Base-by-base conservation (phyloP, 345 rosid species). In the Linum trigynum region DNA sequence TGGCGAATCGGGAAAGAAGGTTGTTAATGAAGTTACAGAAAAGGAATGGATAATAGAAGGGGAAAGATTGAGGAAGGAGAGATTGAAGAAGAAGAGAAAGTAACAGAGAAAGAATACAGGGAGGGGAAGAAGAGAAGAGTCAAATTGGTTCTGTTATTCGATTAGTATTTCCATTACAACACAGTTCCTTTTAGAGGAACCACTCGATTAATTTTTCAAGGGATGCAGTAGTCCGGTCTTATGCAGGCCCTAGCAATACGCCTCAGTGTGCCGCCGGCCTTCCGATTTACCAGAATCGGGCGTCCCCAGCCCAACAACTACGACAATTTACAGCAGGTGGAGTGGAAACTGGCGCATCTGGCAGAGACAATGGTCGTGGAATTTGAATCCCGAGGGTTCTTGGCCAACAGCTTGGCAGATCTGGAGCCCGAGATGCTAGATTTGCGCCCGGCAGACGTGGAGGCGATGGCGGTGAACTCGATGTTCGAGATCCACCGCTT, bases 151-250 rank as follows among this genome's bases (percentile, higher is more conserved):
- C n/a, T n/a, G n/a, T n/a, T n/a, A n/a, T n/a, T n/a, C n/a, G n/a
- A n/a, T n/a, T n/a, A n/a, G n/a, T n/a, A n/a, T n/a, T n/a, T n/a
- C n/a, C n/a, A n/a, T n/a, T n/a, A n/a, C n/a, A n/a, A n/a, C n/a
- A n/a, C n/a, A n/a, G n/a, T n/a, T n/a, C n/a, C n/a, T 57, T 37
- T 37, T 57, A 8, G 61, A 57, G 38, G 61, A 35, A 0, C 15
- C 94, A 89, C 14, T 91, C 85, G 0, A 81, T 89, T 23, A 91
- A 89, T 76, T 85, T 89, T 58, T 76, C 88, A 84, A 23, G 91
- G 97, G 3, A 78, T 86, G 74, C 97, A 90, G 73, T 90, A 95
- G 97, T 92, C 97, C 3, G 95, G 90, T 4, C 75, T 90, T 58
- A 84, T 90, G 89, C 95, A 88, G 63, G 97, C 97, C 5, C 76